A percentile compares a stretch with the other conserved stretches of the same genome.
phyloP scores from a whole-genome alignment of 2,329 filamentous ascomycete species.

The Fusarium caatingaense region DNA sequence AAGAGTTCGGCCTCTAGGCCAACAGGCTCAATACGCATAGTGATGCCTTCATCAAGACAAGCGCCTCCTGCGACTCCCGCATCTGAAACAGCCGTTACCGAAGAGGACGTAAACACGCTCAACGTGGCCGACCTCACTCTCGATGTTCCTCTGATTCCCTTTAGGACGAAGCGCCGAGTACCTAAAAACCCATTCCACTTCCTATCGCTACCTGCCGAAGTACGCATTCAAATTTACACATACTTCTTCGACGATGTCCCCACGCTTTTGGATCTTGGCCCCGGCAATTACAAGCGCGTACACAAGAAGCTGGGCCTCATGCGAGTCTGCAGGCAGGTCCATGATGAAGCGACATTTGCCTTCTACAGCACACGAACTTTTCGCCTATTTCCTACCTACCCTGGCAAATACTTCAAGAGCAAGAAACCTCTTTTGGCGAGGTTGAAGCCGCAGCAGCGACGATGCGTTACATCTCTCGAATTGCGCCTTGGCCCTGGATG shows the following conservation, averaged over 20 bases:
- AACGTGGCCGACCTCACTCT: conserved; percentile 59
- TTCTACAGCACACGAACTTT: conserved; percentile 74
- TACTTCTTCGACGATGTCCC: conserved; percentile 68
- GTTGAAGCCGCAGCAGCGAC: conserved; percentile 69
- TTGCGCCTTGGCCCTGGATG: conserved; percentile 79
- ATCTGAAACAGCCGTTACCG: conserved; percentile 51
- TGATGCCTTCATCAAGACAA: conserved; percentile 19
- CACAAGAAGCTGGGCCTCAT: conserved; percentile 70
- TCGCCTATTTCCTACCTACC: conserved; percentile 74
- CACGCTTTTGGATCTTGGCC: conserved; percentile 73
- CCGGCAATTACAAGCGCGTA: conserved; percentile 71
- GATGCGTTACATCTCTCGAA: conserved; percentile 72
- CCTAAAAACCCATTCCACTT: conserved; percentile 68
- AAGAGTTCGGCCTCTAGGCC: conserved; percentile 38
- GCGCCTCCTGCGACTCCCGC: conserved; percentile 45
- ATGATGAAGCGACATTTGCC: conserved; percentile 71
- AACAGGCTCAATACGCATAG: conserved; percentile 38
- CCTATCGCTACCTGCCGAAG: conserved; percentile 74
- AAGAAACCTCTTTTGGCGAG: conserved; percentile 78
- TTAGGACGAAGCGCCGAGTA: conserved; percentile 48
- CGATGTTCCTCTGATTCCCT: conserved; percentile 50
- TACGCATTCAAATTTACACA: conserved; percentile 76
- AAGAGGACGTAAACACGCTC: conserved; percentile 56
- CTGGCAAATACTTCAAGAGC: conserved; percentile 76
- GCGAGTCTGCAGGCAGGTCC: conserved; percentile 69